Evolutionary conservation across 140 eudicot species (phyloP).

Genomic region (Ambrosia hybrid): DNA sequence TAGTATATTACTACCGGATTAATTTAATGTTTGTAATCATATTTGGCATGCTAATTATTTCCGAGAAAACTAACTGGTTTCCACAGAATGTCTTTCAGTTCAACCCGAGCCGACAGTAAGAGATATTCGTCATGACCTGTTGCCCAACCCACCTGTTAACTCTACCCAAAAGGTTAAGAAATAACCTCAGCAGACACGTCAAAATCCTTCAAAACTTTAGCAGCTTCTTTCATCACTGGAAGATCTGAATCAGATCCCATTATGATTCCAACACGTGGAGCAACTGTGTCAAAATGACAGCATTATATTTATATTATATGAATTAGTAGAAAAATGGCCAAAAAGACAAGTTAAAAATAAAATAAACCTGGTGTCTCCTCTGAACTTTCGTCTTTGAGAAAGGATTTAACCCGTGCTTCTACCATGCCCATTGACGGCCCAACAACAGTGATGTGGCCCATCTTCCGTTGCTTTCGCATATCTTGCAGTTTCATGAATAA

Average conservation of each 20-base stretch:
- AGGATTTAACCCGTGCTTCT: slow-evolving; percentile 62
- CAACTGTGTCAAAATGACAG: slow-evolving; percentile 33
- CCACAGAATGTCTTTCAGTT: background rate
- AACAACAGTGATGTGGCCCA: slow-evolving; percentile 94
- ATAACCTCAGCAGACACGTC: slow-evolving; percentile 73
- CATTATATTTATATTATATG: background rate
- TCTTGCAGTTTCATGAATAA: slow-evolving; percentile 40
- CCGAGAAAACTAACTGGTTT: background rate
- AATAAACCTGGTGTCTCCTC: slow-evolving; percentile 57
- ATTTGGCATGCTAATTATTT: background rate
- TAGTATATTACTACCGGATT: background rate
- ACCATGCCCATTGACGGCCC: slow-evolving; percentile 78
- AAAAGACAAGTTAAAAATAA: background rate
- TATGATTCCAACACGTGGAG: slow-evolving; percentile 86
- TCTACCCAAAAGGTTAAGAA: background rate
- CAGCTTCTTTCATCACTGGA: slow-evolving; percentile 98
- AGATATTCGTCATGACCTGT: background rate
- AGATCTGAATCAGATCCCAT: slow-evolving; percentile 99
- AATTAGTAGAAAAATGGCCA: background rate
- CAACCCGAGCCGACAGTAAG: background rate
- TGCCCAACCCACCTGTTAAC: background rate
- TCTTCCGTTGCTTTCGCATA: slow-evolving; percentile 91
- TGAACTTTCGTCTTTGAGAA: slow-evolving; percentile 50
- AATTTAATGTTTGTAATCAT: background rate
- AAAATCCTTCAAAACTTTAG: slow-evolving; percentile 65